Percentiles rank a stretch among this genome's conserved stretches.
Conservation (phyloP, 2,329 filamentous ascomycete species). For the Aureobasidium subglaciale region DNA sequence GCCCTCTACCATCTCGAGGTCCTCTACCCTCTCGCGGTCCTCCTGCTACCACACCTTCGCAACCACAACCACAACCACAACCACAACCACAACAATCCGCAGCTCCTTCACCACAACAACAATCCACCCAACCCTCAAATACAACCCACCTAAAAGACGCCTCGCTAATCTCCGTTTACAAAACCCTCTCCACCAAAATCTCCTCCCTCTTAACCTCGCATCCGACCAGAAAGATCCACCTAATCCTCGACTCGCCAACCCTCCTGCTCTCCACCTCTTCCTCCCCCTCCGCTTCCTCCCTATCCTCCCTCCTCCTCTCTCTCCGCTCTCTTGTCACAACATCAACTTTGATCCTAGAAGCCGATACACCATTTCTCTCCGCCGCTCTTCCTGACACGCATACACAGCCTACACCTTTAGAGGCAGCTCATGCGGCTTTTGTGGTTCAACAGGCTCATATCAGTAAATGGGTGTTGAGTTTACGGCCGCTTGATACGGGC, state of each 20-base stretch:
- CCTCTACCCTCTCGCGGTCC: conserved; percentile 4
- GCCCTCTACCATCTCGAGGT: conserved; percentile 8
- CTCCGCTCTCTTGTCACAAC: conserved; percentile 53
- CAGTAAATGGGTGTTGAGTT: conserved; percentile 62
- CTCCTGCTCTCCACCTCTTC: conserved; percentile 33
- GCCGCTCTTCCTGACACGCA: conserved; percentile 29
- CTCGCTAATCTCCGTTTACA: conserved; percentile 18
- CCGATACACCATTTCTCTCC: conserved; percentile 62
- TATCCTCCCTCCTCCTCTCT: conserved; percentile 25
- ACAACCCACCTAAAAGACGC: neutral
- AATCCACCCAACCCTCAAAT: neutral
- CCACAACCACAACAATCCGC: neutral
- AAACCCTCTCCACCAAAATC: conserved; percentile 23
- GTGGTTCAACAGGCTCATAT: conserved; percentile 66
- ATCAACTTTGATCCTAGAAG: conserved; percentile 60
- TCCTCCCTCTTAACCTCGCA: conserved; percentile 23
- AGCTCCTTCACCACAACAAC: neutral
- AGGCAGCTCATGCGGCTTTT: conserved; percentile 65
- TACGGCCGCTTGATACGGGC: conserved; percentile 76
- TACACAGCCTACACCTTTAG: conserved; percentile 51
- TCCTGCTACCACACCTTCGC: neutral
- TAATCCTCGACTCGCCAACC: conserved; percentile 41
- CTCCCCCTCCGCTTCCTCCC: conserved; percentile 22
- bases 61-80: conserved; percentile 3
- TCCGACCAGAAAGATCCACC: conserved; percentile 27